phyloP scores from a whole-genome alignment of 169 alveolate species.

The Cryptosporidium viatorum region DNA sequence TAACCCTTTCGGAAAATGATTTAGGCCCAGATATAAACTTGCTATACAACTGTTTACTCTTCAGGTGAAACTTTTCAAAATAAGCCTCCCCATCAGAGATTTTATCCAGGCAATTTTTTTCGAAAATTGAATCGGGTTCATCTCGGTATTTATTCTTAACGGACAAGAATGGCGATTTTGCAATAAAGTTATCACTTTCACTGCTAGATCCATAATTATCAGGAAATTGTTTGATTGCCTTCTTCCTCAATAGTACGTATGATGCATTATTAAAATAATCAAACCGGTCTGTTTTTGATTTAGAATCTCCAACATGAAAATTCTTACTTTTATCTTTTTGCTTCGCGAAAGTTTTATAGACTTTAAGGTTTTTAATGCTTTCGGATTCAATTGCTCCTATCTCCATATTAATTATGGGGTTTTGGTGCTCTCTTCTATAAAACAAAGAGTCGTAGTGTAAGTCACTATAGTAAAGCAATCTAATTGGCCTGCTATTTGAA shows the following conservation, averaged over 20 bases:
- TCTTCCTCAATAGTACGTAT: background rate
- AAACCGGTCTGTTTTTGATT: background rate
- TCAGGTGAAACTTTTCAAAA: background rate
- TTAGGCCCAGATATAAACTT: slow-evolving; percentile 3
- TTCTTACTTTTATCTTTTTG: background rate
- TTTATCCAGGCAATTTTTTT: background rate
- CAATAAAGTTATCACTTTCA: background rate
- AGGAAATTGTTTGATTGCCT: background rate
- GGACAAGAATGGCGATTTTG: background rate
- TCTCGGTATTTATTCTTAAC: slow-evolving; percentile 11
- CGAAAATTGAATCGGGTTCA: slow-evolving; percentile 1
- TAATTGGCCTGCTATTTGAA: slow-evolving; percentile 21
- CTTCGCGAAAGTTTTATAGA: background rate
- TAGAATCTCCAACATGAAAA: background rate
- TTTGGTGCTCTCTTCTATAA: slow-evolving; percentile 17
- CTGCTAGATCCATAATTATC: background rate
- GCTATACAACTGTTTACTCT: background rate
- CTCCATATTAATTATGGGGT: background rate
- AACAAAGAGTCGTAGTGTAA: slow-evolving; percentile 66
- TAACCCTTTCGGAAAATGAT: background rate
- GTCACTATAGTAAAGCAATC: slow-evolving; percentile 43
- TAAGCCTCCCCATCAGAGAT: background rate
- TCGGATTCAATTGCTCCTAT: background rate
- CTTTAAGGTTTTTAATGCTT: background rate
- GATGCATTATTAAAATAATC: background rate